Evolutionary conservation across 768 basidiomycete species (phyloP), one percentile per base, ranked within the genome.

Genomic region (Thelephora aurantiotincta): DNA sequence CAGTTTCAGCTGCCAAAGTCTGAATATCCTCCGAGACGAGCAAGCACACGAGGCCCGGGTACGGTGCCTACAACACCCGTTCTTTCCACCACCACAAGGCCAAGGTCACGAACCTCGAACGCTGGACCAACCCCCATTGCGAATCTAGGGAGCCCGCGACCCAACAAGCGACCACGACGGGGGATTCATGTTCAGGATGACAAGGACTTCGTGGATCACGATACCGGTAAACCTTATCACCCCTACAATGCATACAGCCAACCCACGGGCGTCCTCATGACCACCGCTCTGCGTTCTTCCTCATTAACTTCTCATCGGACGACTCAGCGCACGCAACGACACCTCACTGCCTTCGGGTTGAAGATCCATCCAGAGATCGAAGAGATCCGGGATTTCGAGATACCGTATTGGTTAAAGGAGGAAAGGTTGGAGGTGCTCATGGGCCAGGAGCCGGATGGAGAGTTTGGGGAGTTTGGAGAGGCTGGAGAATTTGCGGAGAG

Each of bases 341-440:
- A 74, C 51, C 61, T 71, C 36, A 69, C 66, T 13, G 76, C 80
- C 7, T 85, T 82, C 55, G 82, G 82, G 0, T 64, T 67, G 37
- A 70, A 74, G 51, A 64, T 81, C n/a, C 75, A 74, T 5, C 54
- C 57, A 1, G 70, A 67, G 33, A 50, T 77, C 34, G 69, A 71
- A 50, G 68, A 72, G 46, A 50, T 63, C 26, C 65, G 61, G 51
- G 78, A 82, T 37, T 84, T 73, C 54, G 68, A 72, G 53, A 60
- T 79, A 34, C 82, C 82, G 0, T 51, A 60, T 16, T 81, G 77
- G 78, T 55, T 79, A 50, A 36, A 44, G 50, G 48, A 35, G 44
- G 33, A 44, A 34, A 33, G 23, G 33, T 14, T n/a, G 35, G 16
- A 48, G 36, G 23, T 44, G 35, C 47, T 48, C 18, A 42, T 53